Conservation (phyloP, 345 rosid genomes). For the Populus deltoides region DNA sequence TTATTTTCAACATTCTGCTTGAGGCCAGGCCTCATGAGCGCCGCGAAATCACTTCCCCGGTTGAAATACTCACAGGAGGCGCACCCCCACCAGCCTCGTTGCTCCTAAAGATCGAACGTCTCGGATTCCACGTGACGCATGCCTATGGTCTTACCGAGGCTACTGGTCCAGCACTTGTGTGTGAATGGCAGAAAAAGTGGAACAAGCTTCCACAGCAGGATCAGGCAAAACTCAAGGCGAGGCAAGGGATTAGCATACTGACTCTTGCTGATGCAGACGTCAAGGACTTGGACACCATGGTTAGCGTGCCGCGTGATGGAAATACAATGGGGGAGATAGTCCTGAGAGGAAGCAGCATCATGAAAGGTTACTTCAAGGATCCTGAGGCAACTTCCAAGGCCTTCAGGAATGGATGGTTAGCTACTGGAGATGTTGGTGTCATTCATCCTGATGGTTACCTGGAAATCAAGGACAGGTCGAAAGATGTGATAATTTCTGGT, state of each 20-base stretch:
- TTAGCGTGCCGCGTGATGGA: slow-evolving; percentile 60
- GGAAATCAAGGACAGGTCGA: slow-evolving; percentile 44
- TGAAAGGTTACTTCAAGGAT: slow-evolving; percentile 75
- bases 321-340: slow-evolving; percentile 66
- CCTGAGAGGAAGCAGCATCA: slow-evolving; percentile 62
- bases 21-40: slow-evolving; percentile 47
- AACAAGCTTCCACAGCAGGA: slow-evolving; percentile 32
- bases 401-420: slow-evolving; percentile 48
- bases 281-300: slow-evolving; percentile 46
- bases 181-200: slow-evolving; percentile 80
- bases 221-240: slow-evolving; percentile 46
- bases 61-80: slow-evolving; percentile 70
- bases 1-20: slow-evolving; percentile 59
- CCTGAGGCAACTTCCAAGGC: slow-evolving; percentile 45
- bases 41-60: slow-evolving; percentile 29
- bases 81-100: slow-evolving; percentile 68
- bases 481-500: slow-evolving; percentile 49
- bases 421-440: slow-evolving; percentile 46
- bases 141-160: slow-evolving; percentile 78
- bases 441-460: slow-evolving; percentile 49
- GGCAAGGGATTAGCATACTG: slow-evolving; percentile 62
- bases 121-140: slow-evolving; percentile 70
- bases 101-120: slow-evolving; percentile 40
- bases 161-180: slow-evolving; percentile 60
- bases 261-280: slow-evolving; percentile 70